Percentiles rank a stretch among this genome's conserved stretches.
phyloP scores from a whole-genome alignment of 768 basidiomycete species.

The Termitomyces sp. region DNA sequence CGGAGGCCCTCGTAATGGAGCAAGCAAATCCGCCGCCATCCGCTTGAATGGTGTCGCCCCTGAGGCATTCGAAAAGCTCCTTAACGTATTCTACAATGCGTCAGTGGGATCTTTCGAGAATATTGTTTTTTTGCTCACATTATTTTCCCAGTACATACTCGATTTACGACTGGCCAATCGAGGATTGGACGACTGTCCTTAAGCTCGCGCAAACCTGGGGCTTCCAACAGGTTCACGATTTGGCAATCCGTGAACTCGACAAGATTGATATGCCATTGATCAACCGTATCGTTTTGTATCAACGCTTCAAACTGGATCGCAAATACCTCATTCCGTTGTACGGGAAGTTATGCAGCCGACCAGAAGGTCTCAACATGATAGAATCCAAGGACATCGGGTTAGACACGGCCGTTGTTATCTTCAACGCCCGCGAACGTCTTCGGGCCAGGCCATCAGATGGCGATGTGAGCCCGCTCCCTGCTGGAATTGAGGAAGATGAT shows the following conservation, averaged over 20 bases:
- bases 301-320: slow-evolving; percentile 42
- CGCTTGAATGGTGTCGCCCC: slow-evolving; percentile 27
- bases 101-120: slow-evolving; percentile 18
- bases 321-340: slow-evolving; percentile 50
- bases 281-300: slow-evolving; percentile 44
- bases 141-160: slow-evolving; percentile 43
- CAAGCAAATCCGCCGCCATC: slow-evolving; percentile 37
- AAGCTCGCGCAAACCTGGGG: slow-evolving; percentile 50
- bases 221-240: slow-evolving; percentile 30
- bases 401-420: slow-evolving; percentile 49
- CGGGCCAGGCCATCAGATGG: slow-evolving; percentile 26
- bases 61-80: slow-evolving; percentile 38
- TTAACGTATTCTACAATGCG: slow-evolving; percentile 59
- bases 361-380: slow-evolving; percentile 42
- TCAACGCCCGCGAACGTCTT: slow-evolving; percentile 48
- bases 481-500: slow-evolving; percentile 26
- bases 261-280: slow-evolving; percentile 2
- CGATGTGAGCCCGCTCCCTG: slow-evolving; percentile 31
- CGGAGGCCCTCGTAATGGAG: slow-evolving; percentile 28
- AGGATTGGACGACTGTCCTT: slow-evolving; percentile 55
- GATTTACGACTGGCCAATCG: slow-evolving; percentile 43
- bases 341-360: slow-evolving; percentile 45
- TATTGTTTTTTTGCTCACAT: background rate
- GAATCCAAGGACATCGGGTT: slow-evolving; percentile 56
- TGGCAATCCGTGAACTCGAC: slow-evolving; percentile 43